phyloP scores from a whole-genome alignment of 805 yeast genomes.

The Kluyveromyces lactis region DNA sequence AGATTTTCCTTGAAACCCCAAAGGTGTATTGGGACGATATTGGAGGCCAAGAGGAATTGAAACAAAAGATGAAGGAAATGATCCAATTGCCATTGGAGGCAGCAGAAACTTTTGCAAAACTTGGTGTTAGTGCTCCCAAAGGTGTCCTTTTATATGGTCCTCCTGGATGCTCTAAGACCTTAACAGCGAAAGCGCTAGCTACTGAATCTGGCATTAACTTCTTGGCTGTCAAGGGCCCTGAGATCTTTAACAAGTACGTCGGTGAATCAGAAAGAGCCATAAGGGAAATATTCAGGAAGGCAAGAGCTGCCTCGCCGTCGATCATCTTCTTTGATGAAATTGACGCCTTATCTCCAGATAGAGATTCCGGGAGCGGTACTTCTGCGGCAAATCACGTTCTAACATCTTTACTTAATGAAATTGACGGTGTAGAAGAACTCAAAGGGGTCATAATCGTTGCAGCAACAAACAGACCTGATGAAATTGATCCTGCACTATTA shows the following conservation, averaged over 20 bases:
- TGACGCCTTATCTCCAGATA: constrained; percentile 79
- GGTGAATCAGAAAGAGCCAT: constrained; percentile 93
- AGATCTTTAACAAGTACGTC: constrained; percentile 86
- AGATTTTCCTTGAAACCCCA: constrained; percentile 89
- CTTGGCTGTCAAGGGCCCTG: constrained; percentile 95
- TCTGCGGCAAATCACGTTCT: constrained; percentile 77
- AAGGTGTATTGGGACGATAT: constrained; percentile 89
- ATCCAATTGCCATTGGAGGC: constrained; percentile 87
- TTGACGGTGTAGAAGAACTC: constrained; percentile 94
- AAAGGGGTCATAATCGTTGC: constrained; percentile 92
- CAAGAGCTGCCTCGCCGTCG: constrained; percentile 91
- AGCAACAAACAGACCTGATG: constrained; percentile 93
- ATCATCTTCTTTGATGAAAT: constrained; percentile 94
- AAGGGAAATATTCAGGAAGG: constrained; percentile 88
- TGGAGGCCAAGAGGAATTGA: constrained; percentile 87
- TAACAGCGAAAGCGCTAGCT: constrained; percentile 92
- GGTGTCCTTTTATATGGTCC: constrained; percentile 95
- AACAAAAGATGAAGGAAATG: constrained; percentile 76
- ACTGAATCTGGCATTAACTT: constrained; percentile 93
- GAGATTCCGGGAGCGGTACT: constrained; percentile 54
- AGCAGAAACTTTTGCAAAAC: constrained; percentile 58
- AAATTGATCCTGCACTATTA: constrained; percentile 83
- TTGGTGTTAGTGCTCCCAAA: constrained; percentile 86
- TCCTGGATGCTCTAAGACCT: constrained; percentile 94
- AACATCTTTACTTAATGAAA: constrained; percentile 85